Conservation (phyloP, 352 stramenopile species). For the Phytophthora litchii region DNA sequence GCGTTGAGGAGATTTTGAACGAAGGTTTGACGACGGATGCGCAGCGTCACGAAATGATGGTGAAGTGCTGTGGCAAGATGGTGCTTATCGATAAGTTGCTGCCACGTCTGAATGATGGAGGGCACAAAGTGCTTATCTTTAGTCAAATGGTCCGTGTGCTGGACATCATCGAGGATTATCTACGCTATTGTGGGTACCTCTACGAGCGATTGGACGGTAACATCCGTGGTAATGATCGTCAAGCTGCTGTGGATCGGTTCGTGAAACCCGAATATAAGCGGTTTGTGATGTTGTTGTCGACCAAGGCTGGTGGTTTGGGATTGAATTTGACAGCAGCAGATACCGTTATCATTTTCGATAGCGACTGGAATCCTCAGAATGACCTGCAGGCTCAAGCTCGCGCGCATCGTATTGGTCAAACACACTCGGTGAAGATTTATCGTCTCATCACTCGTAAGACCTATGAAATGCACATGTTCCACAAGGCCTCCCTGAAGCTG, state of each 20-base stretch:
- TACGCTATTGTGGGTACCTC: conserved; percentile 91
- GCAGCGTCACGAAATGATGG: conserved; percentile 92
- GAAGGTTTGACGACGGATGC: conserved; percentile 76
- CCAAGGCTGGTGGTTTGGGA: conserved; percentile 95
- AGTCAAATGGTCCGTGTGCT: conserved; percentile 99
- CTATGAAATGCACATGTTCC: conserved; percentile 96
- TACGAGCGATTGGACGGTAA: conserved; percentile 98
- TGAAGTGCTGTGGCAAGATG: conserved; percentile 99
- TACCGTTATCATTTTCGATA: conserved; percentile 98
- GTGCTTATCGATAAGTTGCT: conserved; percentile 99
- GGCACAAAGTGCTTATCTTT: conserved; percentile 99
- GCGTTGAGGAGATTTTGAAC: conserved; percentile 89
- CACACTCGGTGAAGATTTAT: conserved; percentile 91
- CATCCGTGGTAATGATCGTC: conserved; percentile 92
- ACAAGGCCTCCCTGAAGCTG: conserved; percentile 92
- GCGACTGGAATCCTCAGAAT: conserved; percentile 98
- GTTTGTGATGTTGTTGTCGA: conserved; percentile 99
- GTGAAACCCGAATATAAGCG: conserved; percentile 92
- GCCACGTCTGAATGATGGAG: conserved; percentile 95
- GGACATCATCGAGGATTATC: conserved; percentile 99
- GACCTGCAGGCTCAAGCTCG: conserved; percentile 95
- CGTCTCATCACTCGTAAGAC: conserved; percentile 90
- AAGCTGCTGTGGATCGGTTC: conserved; percentile 88
- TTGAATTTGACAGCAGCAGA: conserved; percentile 94
- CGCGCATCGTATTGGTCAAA: conserved; percentile 92